Evolutionary conservation across 2,329 filamentous ascomycete genomes (phyloP), one percentile per base, ranked within the genome.

Genomic region (Parafenestella ontariensis): DNA sequence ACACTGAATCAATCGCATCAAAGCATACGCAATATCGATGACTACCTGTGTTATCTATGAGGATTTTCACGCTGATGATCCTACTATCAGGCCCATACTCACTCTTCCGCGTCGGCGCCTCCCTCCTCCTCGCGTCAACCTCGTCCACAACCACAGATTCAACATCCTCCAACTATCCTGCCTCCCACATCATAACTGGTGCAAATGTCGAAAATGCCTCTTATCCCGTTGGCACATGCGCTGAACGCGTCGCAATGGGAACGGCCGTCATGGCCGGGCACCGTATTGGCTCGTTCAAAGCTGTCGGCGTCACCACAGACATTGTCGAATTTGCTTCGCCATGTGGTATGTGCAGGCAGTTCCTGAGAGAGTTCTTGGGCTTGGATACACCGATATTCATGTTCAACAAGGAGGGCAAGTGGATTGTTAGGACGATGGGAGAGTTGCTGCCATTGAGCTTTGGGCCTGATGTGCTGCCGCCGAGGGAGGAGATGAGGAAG

Each of bases 291-390:
- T 75, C 67, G 53, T 77, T 72, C 62, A 88, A 86, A 69, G 94
- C 93, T 18, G 77, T 99, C 20, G 94, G 90, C 15, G 92, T 99
- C 3, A 85, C 90, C 6, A 96, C 93, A 5, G 90, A 97, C 72
- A 89, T 90, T 54, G 65, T 67, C 15, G 70, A 70, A 24, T 74
- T 70, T 36, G 74, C 71, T 61, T 78, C 75, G 40, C 95, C 95
- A 0, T 99, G 95, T 73, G 95, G 95, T 50, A 97, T 96, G 92
- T 98, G 94, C 76, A 83, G 94, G 67, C 94, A 97, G 75, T 96
- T 94, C 54, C 68, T 83, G 46, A 56, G 80, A 26, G 81, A 83
- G 67, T 83, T 83, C 44, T 74, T 79, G 56, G 74, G 75, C 53
- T 69, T 79, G 6, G 65, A 73, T 5, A 87, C 85, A 54, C 94